These are phyloP conservation scores for Capsicum baccatum DNA, from an alignment of 257 asterid genomes.

Conservation along the genomic window DNA sequence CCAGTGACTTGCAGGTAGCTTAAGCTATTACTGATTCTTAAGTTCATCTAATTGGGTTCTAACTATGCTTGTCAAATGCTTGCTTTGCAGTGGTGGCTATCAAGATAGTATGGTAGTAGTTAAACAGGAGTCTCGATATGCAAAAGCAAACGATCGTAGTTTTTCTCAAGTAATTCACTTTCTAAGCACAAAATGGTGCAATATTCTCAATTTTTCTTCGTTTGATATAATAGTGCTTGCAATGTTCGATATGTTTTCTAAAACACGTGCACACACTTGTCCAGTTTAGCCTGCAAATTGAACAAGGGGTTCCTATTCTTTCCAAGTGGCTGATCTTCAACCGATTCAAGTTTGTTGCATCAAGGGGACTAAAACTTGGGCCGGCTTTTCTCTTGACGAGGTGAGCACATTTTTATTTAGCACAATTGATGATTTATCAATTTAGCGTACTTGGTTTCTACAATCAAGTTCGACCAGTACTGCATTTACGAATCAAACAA, in stretches of 20 bases:
- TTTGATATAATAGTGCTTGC: not conserved
- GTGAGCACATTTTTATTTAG: slow-evolving; percentile 43
- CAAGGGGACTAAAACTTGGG: slow-evolving; percentile 84
- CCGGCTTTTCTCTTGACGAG: slow-evolving; percentile 91
- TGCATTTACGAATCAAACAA: not conserved
- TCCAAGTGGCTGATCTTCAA: slow-evolving; percentile 93
- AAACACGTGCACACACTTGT: slow-evolving; percentile 36
- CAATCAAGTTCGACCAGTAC: slow-evolving; percentile 1
- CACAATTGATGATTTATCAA: not conserved
- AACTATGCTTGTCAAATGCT: slow-evolving; percentile 20
- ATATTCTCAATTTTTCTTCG: not conserved
- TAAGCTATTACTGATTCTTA: slow-evolving; percentile 31
- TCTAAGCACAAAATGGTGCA: not conserved
- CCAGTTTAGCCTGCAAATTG: slow-evolving; percentile 92
- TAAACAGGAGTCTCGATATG: slow-evolving; percentile 91
- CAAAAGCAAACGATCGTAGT: slow-evolving; percentile 71
- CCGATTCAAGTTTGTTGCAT: slow-evolving; percentile 84
- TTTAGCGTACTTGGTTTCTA: not conserved
- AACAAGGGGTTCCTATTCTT: slow-evolving; percentile 94
- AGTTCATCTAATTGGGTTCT: slow-evolving; percentile 27
- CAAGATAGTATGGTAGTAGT: slow-evolving; percentile 90
- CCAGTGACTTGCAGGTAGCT: slow-evolving; percentile 94
- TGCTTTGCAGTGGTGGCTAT: slow-evolving; percentile 74
- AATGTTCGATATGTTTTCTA: slow-evolving; percentile 26
- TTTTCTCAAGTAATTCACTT: slow-evolving; percentile 73